Conservation (phyloP, 192 early-diverging fungal species). For the Mortierella hygrophila region DNA sequence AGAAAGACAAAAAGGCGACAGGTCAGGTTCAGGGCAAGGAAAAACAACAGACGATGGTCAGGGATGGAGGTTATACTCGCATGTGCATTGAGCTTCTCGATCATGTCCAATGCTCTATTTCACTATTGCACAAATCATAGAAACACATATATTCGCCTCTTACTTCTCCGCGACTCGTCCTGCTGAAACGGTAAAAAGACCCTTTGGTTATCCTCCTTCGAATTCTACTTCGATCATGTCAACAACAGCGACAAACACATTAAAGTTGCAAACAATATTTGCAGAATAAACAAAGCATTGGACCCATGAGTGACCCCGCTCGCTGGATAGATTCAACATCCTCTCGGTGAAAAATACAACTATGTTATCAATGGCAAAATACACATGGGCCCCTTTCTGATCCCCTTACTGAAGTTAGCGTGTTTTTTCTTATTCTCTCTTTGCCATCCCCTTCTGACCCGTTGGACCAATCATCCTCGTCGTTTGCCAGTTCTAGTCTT, state of each 20-base stretch:
- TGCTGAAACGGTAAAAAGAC: not conserved
- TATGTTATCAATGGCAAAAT: not conserved
- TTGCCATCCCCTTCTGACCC: too few relatives aligned
- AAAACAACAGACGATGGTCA: too few relatives aligned
- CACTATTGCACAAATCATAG: too few relatives aligned
- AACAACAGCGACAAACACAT: not conserved
- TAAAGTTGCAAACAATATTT: not conserved
- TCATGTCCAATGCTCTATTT: too few relatives aligned
- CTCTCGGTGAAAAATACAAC: not conserved
- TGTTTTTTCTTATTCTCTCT: not conserved
- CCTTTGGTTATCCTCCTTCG: not conserved
- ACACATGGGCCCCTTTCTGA: not conserved
- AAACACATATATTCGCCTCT: too few relatives aligned
- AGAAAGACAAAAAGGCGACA: too few relatives aligned
- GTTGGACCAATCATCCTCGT: too few relatives aligned
- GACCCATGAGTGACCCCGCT: not conserved
- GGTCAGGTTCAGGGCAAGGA: too few relatives aligned
- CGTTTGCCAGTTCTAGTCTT: too few relatives aligned
- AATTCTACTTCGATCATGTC: not conserved
- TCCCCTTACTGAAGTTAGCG: not conserved
- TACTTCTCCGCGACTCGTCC: not conserved
- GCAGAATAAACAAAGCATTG: not conserved
- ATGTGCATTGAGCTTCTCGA: too few relatives aligned
- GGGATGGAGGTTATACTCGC: too few relatives aligned
- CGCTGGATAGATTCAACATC: not conserved